Evolutionary conservation across 208 protist species (phyloP), one percentile per base, ranked within the genome.

Genomic region (Trichomonas gallinae): DNA sequence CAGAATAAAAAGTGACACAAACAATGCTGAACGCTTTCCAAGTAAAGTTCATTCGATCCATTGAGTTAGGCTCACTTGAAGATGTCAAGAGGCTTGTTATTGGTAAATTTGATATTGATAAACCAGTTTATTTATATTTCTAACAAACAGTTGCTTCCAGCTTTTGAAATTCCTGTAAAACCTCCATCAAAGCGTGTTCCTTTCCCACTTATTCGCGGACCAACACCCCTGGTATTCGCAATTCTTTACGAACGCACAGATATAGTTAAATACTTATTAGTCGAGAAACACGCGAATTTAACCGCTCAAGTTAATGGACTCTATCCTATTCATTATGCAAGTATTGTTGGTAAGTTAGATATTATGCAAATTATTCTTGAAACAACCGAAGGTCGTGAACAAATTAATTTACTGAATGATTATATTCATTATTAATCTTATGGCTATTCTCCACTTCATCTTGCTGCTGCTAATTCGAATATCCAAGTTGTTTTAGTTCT

Each of bases 101-200:
- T 89, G 83, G 83, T n/a, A 89, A 46, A 44, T 89, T 44, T 26
- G 83, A 89, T 46, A 89, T 89, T 40, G 40, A 89, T 89, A 89
- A 89, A 46, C 38, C 17, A 34, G 81, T 87, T 40, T 87, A 17
- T 87, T 87, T 87, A 2, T 3, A 42, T 87, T 87, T 87, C 81
- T 87, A 42, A 87, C 34, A 40, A 23, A 42, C 34, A 87, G 81
- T 40, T 89, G 8, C 4, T 89, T 44, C 83, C 83, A 89, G 15
- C 21, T 44, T 42, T n/a, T n/a, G 34, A 44, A 46, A 46, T 89
- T 44, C 13, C 40, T n/a, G 38, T 89, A 17, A 46, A 46, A 26
- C 9, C 38, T 13, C 13, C 40, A 10, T 89, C 83, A 89, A 42
- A 89, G 38, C 4, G 38, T 31, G 15, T 45, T 31, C 31, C 31